Conservation (phyloP, 306 rosid genomes). For the Vigna reflexopilosa region DNA sequence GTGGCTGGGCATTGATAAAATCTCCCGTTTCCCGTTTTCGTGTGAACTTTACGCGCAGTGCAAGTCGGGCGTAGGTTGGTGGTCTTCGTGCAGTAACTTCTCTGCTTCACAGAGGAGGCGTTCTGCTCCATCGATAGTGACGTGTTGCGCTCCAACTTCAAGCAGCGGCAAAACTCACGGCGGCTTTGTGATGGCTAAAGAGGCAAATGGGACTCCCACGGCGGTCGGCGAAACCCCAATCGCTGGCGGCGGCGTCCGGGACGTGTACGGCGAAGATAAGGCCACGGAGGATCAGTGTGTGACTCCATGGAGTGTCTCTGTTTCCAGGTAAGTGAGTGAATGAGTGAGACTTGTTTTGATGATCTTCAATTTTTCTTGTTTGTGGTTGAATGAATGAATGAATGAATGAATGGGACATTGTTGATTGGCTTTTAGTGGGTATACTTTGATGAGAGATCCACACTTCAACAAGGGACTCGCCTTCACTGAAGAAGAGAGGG, state of each 20-base stretch:
- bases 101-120: conserved; percentile 49
- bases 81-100: conserved; percentile 39
- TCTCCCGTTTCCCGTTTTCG: background rate
- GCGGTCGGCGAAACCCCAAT: conserved; percentile 50
- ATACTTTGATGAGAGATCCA: conserved; percentile 87
- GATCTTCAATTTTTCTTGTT: background rate
- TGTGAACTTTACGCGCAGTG: conserved; percentile 47
- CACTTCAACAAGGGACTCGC: conserved; percentile 95
- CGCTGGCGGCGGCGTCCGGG: conserved; percentile 65
- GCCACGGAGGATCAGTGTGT: conserved; percentile 80
- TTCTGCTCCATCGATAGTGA: conserved; percentile 54
- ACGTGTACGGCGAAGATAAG: conserved; percentile 70
- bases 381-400: background rate
- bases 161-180: conserved; percentile 46
- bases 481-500: conserved; percentile 91
- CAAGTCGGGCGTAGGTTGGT: conserved; percentile 54
- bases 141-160: conserved; percentile 48
- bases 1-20: background rate
- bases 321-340: conserved; percentile 67
- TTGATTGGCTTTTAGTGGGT: conserved; percentile 63
- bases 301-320: conserved; percentile 91
- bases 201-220: conserved; percentile 44
- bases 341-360: background rate
- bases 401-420: background rate
- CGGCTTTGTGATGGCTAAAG: conserved; percentile 65